Evolutionary conservation across 23 red algal genomes (phyloP).

Genomic region (Gracilariopsis chorda): DNA sequence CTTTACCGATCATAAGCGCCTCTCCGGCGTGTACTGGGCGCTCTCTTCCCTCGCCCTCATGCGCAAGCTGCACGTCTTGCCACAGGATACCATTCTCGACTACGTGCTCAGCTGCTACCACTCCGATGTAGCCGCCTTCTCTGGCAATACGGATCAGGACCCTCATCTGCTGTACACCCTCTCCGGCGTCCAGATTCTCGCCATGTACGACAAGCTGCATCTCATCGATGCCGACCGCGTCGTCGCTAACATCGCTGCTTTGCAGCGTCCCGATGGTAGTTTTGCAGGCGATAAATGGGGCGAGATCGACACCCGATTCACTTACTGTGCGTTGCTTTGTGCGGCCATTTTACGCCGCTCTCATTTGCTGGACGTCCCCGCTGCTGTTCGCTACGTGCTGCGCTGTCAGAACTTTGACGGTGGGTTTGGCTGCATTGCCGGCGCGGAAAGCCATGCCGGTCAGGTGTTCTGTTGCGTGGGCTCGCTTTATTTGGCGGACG

Average conservation of each 20-base stretch:
- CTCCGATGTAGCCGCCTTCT: conserved; percentile 62
- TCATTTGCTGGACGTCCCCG: conserved; percentile 40
- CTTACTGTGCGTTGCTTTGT: conserved; percentile 74
- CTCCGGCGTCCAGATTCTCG: conserved; percentile 82
- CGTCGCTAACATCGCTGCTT: conserved; percentile 26
- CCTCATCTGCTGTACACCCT: conserved; percentile 91
- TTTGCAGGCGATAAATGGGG: conserved; percentile 90
- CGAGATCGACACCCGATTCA: conserved; percentile 96
- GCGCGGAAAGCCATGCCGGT: conserved; percentile 93
- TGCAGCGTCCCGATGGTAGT: conserved; percentile 86
- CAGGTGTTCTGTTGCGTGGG: conserved; percentile 98
- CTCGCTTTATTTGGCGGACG: conserved; percentile 64
- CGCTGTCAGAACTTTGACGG: conserved; percentile 93
- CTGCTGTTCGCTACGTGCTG: conserved; percentile 67
- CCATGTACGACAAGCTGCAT: conserved; percentile 57
- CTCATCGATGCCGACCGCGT: conserved; percentile 50
- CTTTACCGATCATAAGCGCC: conserved; percentile 82
- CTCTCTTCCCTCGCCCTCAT: conserved; percentile 74
- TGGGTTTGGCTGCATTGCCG: conserved; percentile 92
- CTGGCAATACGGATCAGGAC: conserved; percentile 88
- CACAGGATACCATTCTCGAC: conserved; percentile 37
- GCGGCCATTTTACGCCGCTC: conserved; percentile 42
- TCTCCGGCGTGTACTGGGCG: conserved; percentile 95
- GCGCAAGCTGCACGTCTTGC: conserved; percentile 46
- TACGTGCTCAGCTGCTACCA: conserved; percentile 70